Percentiles rank a stretch among this genome's conserved stretches.
Evolutionary conservation across 148 eudicot genomes (phyloP).

Genomic region (Nepenthes mirabilis): DNA sequence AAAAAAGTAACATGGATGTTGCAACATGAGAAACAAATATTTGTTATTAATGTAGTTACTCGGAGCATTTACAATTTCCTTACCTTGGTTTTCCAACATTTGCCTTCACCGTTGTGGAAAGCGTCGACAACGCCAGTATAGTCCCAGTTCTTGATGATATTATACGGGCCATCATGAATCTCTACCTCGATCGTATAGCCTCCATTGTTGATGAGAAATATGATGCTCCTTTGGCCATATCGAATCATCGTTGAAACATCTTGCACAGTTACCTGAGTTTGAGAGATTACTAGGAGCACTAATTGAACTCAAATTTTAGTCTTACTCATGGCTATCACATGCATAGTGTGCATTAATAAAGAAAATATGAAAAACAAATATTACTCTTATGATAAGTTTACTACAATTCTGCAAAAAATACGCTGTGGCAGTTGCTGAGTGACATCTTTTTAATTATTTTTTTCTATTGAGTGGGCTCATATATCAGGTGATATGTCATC

Average conservation of each 20-base stretch:
- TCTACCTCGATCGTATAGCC: constrained; percentile 86
- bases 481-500: no score
- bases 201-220: constrained; percentile 78
- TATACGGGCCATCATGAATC: constrained; percentile 84
- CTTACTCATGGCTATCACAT: no score
- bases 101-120: constrained; percentile 56
- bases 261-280: constrained; percentile 70
- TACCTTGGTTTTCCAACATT: constrained; percentile 75
- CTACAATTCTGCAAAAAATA: no score
- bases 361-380: no score
- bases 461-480: no score
- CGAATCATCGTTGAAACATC: constrained; percentile 81
- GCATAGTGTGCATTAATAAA: neutral
- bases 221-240: constrained; percentile 53
- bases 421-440: no score
- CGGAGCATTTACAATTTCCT: neutral
- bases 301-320: no score
- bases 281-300: neutral
- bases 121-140: constrained; percentile 63
- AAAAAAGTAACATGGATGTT: no score
- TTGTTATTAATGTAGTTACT: no score
- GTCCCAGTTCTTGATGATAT: constrained; percentile 77
- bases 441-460: no score
- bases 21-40: no score
- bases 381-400: no score